These are phyloP conservation scores for Paspalum vaginatum DNA, from an alignment of 176 grass and related monocot species.

Conservation along the genomic window DNA sequence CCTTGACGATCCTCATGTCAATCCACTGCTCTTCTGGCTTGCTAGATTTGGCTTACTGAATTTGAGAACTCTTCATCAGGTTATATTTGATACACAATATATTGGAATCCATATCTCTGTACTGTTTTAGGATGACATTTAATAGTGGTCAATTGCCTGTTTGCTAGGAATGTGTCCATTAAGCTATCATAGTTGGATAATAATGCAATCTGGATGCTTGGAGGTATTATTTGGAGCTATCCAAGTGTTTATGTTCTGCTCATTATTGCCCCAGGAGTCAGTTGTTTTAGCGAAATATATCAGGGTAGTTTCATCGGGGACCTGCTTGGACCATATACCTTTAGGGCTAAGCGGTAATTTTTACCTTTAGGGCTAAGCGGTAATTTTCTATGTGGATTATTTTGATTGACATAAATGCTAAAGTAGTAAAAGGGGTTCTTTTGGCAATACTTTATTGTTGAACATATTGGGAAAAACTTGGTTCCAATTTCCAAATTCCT, in stretches of 20 bases:
- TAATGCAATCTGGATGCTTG: neutral
- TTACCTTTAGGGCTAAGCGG: too few relatives aligned
- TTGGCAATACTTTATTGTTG: neutral
- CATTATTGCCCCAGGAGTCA: neutral
- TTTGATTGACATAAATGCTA: neutral
- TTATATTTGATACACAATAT: neutral
- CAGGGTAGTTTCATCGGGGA: neutral
- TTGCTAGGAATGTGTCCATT: neutral
- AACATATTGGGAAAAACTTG: neutral
- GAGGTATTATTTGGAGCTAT: neutral
- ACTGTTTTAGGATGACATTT: neutral
- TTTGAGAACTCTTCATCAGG: neutral
- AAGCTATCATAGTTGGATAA: neutral
- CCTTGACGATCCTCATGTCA: neutral
- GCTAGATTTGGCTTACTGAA: neutral
- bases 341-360: neutral
- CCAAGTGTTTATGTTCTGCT: constrained; percentile 9
- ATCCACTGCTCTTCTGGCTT: neutral
- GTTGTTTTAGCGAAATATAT: neutral
- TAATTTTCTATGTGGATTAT: neutral
- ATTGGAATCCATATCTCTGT: neutral
- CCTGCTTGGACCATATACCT: neutral
- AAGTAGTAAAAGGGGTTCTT: neutral
- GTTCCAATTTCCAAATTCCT: neutral
- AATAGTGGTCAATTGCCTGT: neutral